Evolutionary conservation across 2,329 filamentous ascomycete genomes (phyloP).

Genomic region (Meredithiella fracta): DNA sequence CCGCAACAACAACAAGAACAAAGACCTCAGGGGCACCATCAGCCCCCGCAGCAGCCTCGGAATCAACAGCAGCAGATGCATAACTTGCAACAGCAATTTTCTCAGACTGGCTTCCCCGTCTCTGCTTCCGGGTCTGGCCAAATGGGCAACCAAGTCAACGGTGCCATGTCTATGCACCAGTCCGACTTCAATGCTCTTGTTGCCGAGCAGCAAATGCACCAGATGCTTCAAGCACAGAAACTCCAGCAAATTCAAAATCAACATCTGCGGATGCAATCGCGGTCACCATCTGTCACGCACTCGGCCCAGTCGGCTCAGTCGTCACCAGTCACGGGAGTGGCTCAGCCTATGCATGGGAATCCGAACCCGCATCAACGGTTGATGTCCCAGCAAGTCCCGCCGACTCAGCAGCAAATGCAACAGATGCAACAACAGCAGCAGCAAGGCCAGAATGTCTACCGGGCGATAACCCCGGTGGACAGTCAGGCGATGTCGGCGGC

Average conservation of each 20-base stretch:
- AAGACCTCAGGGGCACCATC: not conserved
- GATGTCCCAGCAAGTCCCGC: not conserved
- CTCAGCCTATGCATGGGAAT: not conserved
- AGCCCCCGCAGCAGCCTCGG: slow-evolving; percentile 2
- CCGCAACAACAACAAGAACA: slow-evolving; percentile 4
- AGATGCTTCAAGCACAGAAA: slow-evolving; percentile 16
- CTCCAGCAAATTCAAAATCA: slow-evolving; percentile 6
- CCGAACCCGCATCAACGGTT: not conserved
- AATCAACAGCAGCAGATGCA: slow-evolving; percentile 2
- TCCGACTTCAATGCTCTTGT: slow-evolving; percentile 13
- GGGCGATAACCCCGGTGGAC: not conserved
- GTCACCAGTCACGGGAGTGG: not conserved
- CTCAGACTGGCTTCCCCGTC: slow-evolving; percentile 1
- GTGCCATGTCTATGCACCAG: slow-evolving; percentile 1
- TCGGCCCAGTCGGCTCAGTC: slow-evolving; percentile 8
- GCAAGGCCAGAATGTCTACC: not conserved
- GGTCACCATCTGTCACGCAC: slow-evolving; percentile 4
- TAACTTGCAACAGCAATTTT: slow-evolving; percentile 1
- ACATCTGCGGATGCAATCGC: slow-evolving; percentile 5
- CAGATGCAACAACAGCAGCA: not conserved
- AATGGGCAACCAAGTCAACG: not conserved
- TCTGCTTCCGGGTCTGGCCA: not conserved
- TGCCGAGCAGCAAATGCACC: slow-evolving; percentile 18
- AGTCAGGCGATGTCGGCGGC: not conserved
- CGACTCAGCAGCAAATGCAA: not conserved